These are phyloP conservation scores for Bipolaris zeicola DNA, from an alignment of 2,329 filamentous ascomycete genomes.

Conservation along the genomic window DNA sequence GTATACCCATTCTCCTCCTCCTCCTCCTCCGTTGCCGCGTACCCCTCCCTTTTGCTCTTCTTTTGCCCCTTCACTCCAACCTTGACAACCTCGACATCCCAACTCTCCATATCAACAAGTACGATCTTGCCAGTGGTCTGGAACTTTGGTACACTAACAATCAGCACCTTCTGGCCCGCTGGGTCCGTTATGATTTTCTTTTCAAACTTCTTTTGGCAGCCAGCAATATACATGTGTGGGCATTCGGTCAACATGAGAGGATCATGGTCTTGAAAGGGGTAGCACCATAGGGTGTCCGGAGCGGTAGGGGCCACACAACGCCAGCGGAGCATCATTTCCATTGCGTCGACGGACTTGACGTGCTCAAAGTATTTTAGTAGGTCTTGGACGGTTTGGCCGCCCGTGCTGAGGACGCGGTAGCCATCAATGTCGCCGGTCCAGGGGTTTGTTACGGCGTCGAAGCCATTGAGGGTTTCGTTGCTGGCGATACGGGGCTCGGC, in stretches of 20 bases:
- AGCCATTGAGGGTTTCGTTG: slow-evolving; percentile 65
- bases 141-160: slow-evolving; percentile 86
- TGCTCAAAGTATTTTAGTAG: slow-evolving; percentile 87
- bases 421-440: slow-evolving; percentile 91
- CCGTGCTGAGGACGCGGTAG: slow-evolving; percentile 83
- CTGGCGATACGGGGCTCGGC: slow-evolving; percentile 55
- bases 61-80: slow-evolving; percentile 15
- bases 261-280: slow-evolving; percentile 93
- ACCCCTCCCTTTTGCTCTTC: background rate
- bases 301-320: slow-evolving; percentile 89
- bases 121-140: slow-evolving; percentile 77
- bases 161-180: slow-evolving; percentile 71
- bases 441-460: slow-evolving; percentile 90
- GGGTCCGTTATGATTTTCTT: slow-evolving; percentile 70
- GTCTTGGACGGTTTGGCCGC: slow-evolving; percentile 92
- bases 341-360: slow-evolving; percentile 79
- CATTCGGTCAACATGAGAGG: slow-evolving; percentile 85
- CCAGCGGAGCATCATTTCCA: slow-evolving; percentile 95
- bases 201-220: slow-evolving; percentile 80
- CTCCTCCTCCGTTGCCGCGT: background rate
- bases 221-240: slow-evolving; percentile 90
- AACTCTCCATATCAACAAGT: slow-evolving; percentile 81
- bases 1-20: background rate
- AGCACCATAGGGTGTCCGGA: slow-evolving; percentile 94
- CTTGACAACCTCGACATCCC: slow-evolving; percentile 73